Percentiles rank a stretch among this genome's conserved stretches.
Conservation (phyloP, 257 asterid genomes). For the Solanum peruvianum region DNA sequence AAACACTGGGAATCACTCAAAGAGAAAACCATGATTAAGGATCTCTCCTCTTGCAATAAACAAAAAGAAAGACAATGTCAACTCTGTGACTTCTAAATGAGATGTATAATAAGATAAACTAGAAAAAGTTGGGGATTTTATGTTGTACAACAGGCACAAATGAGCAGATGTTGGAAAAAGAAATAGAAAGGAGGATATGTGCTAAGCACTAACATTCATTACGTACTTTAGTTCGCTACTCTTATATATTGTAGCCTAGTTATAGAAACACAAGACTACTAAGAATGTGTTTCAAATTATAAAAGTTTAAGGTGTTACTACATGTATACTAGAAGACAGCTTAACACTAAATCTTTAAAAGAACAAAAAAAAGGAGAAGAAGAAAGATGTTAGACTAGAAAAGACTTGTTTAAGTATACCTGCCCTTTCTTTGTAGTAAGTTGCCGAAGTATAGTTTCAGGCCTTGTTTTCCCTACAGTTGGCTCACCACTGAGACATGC, state of each 20-base stretch:
- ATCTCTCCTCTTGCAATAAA: background rate
- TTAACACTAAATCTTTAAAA: background rate
- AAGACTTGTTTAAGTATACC: conserved; percentile 24
- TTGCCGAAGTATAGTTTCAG: conserved; percentile 93
- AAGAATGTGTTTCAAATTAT: background rate
- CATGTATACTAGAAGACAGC: background rate
- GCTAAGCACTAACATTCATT: background rate
- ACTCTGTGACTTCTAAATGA: background rate
- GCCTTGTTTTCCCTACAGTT: conserved; percentile 79
- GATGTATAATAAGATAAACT: background rate
- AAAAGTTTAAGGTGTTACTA: background rate
- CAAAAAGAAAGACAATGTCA: background rate
- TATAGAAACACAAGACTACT: background rate
- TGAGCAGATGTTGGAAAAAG: background rate
- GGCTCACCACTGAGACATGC: conserved; percentile 76
- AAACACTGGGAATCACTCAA: background rate
- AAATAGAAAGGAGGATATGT: background rate
- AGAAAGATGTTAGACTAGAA: background rate
- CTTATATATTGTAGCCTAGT: background rate
- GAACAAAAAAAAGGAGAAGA: too few species aligned
- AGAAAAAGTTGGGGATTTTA: background rate
- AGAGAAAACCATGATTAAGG: background rate
- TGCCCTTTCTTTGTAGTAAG: conserved; percentile 98
- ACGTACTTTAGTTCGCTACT: background rate
- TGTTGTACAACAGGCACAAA: background rate